Conservation (phyloP, 768 basidiomycete species). For the Boletus rufocinnamomeus region DNA sequence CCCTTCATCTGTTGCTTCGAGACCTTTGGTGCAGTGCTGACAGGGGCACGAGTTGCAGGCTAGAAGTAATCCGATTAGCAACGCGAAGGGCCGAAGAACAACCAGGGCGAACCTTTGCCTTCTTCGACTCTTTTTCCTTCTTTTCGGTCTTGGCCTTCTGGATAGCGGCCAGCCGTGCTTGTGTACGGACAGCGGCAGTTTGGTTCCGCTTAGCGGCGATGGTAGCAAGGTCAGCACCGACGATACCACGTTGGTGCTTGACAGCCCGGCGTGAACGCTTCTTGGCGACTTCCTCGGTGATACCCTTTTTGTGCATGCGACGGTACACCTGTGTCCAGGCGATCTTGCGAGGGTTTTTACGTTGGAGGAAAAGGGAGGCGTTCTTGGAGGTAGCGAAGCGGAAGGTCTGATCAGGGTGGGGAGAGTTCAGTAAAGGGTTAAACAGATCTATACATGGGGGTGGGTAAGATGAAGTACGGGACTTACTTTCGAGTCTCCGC, state of each 20-base stretch:
- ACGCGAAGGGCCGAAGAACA: neutral
- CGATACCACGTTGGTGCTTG: conserved; percentile 97
- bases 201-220: conserved; percentile 94
- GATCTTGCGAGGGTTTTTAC: conserved; percentile 99
- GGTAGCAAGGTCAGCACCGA: conserved; percentile 90
- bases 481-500: conserved; percentile 91
- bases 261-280: conserved; percentile 96
- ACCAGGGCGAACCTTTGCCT: conserved; percentile 59
- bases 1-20: conserved; percentile 98
- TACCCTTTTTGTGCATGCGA: conserved; percentile 99
- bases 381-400: conserved; percentile 93
- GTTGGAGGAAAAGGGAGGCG: conserved; percentile 95
- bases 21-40: conserved; percentile 72
- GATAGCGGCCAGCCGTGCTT: conserved; percentile 83
- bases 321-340: conserved; percentile 95
- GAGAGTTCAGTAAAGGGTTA: too few species aligned
- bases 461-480: neutral
- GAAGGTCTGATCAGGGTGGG: conserved; percentile 66
- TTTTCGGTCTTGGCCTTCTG: conserved; percentile 95
- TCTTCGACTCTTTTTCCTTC: conserved; percentile 94
- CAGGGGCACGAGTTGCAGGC: conserved; percentile 54
- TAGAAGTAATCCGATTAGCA: conserved; percentile 27
- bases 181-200: conserved; percentile 78
- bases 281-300: conserved; percentile 99
- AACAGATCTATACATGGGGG: neutral